Evolutionary conservation across 345 rosid genomes (phyloP).

Genomic region (Aquilaria yunnanensis): DNA sequence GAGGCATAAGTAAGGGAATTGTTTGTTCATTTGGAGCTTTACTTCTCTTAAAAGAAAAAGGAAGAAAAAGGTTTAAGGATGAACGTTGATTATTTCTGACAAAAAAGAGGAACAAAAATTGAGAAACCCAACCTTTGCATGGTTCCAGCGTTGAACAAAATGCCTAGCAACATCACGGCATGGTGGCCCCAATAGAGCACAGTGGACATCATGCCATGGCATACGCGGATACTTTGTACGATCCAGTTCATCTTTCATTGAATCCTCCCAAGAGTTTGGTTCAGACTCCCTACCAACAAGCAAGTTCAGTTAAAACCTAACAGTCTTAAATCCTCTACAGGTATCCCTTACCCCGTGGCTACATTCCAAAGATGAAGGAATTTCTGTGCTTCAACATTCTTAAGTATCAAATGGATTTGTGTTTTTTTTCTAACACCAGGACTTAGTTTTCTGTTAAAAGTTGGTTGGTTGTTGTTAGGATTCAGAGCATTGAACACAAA

Average conservation of each 20-base stretch:
- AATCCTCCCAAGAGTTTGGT: conserved; percentile 96
- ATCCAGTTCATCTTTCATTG: conserved; percentile 74
- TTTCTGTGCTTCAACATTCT: too few species aligned
- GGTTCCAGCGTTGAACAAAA: conserved; percentile 96
- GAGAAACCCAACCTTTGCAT: conserved; percentile 64
- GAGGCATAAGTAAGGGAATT: conserved; percentile 90
- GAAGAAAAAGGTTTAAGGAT: conserved; percentile 9
- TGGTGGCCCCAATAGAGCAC: conserved; percentile 97
- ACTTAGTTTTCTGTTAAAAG: too few species aligned
- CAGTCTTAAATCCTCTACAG: neutral
- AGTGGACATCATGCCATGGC: conserved; percentile 99
- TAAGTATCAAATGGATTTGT: too few species aligned
- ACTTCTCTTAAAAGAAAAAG: conserved; percentile 46
- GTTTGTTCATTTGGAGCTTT: conserved; percentile 80
- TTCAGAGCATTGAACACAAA: conserved; percentile 14
- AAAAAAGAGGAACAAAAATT: neutral
- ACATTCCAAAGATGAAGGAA: too few species aligned
- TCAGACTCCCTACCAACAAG: conserved; percentile 64
- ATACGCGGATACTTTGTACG: conserved; percentile 75
- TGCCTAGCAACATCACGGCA: conserved; percentile 90
- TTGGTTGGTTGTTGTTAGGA: neutral
- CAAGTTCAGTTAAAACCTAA: conserved; percentile 12
- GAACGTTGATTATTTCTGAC: neutral
- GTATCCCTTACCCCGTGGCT: too few species aligned
- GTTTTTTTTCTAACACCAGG: too few species aligned